Base-by-base conservation (phyloP, 2,329 filamentous ascomycete genomes). In the Aspergillus hiratsukae region DNA sequence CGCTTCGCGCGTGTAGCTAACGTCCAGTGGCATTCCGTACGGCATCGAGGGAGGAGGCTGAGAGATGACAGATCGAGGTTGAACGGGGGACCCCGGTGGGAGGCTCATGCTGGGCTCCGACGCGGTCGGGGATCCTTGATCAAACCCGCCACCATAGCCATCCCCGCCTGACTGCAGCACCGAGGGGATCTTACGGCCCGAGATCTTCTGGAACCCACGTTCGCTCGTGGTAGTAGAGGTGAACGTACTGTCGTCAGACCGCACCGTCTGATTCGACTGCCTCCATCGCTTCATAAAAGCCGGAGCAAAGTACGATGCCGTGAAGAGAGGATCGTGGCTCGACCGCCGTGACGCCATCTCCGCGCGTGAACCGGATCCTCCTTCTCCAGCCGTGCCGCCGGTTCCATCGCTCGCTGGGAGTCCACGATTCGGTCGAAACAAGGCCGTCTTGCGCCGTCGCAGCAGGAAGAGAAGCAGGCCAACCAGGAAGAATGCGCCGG, bases 401-500 rank as follows among this genome's bases (percentile, higher is more conserved):
- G 60, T 60, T 11, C 52, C 56, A 45, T 68, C 67, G 10, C 60
- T 61, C 9, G 66, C 59, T 6, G 69, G 66, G 29, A 73, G 60
- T 37, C 65, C 49, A 45, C 31, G 57, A 45, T 51, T 54, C 43
- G 49, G 64, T 17, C 58, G 63, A 7, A 58, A 59, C 28, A 66
- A 51, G 14, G 57, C 72, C 59, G 79, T 78, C 66, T 81, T 82
- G 64, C 81, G 80, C 56, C 78, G 75, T 49, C 83, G 72, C 53
- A 85, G 69, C 25, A 66, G 52, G 23, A 70, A 65, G 8, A 70
- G 55, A 3, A 72, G 55, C 37, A 68, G 54, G 4, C 71, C 45
- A 31, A 85, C 69, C 52, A 86, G 67, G 10, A 84, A 67, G 31
- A 81, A 71, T 11, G 82, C 80, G 35, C 83, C 84, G 35, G 83